Evolutionary conservation across 2,329 filamentous ascomycete genomes (phyloP).

Genomic region (Aspergillus niger): DNA sequence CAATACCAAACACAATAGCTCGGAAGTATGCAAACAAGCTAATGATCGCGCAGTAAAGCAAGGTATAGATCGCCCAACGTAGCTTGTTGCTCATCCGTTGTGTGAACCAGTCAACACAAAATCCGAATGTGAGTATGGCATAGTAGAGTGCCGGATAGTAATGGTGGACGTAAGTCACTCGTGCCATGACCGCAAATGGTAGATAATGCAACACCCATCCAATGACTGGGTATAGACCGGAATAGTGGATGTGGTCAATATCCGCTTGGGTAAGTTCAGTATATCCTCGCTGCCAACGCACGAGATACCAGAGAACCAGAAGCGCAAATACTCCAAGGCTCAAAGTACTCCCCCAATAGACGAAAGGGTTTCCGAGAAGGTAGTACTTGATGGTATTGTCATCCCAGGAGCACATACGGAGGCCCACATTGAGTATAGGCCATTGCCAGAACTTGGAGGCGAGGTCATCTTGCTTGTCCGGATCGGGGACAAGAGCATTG

Average conservation of each 20-base stretch:
- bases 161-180: constrained; percentile 98
- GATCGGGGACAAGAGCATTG: constrained; percentile 95
- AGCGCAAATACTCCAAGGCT: constrained; percentile 72
- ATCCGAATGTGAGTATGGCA: constrained; percentile 85
- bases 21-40: constrained; percentile 88
- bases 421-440: constrained; percentile 91
- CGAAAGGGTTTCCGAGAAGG: constrained; percentile 90
- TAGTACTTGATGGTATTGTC: constrained; percentile 97
- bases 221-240: constrained; percentile 84
- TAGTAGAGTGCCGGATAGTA: constrained; percentile 99
- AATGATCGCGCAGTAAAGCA: constrained; percentile 73
- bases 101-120: constrained; percentile 82
- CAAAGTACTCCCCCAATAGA: constrained; percentile 92
- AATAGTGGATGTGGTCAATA: constrained; percentile 92
- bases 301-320: constrained; percentile 77
- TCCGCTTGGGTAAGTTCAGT: constrained; percentile 75
- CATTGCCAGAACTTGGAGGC: constrained; percentile 98
- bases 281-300: constrained; percentile 96
- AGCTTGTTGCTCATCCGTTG: constrained; percentile 64
- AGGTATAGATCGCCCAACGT: constrained; percentile 69
- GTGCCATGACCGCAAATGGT: constrained; percentile 95
- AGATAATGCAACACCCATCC: constrained; percentile 97
- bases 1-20: constrained; percentile 95
- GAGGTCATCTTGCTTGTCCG: constrained; percentile 97
- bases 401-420: constrained; percentile 99